Conservation (phyloP, 164 flowering plant genomes). For the Vitis rupestris region DNA sequence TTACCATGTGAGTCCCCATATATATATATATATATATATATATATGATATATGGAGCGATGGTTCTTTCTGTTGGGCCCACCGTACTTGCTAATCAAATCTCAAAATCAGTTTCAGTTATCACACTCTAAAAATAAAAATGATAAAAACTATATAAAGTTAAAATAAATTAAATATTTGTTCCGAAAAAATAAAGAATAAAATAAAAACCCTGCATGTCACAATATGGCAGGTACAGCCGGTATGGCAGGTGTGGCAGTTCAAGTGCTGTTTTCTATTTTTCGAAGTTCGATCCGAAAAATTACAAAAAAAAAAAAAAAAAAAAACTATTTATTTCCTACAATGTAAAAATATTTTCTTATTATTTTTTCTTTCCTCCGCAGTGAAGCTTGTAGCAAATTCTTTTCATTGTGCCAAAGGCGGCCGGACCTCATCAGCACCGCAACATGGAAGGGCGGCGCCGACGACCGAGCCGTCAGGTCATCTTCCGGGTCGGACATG, state of each 20-base stretch:
- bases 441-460: constrained; percentile 36
- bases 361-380: constrained; percentile 12
- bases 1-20: too few relatives aligned
- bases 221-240: neutral
- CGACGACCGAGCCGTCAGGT: constrained; percentile 53
- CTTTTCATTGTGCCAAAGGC: constrained; percentile 58
- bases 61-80: too few relatives aligned
- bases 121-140: too few relatives aligned
- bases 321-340: too few relatives aligned
- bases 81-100: too few relatives aligned
- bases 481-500: constrained; percentile 84
- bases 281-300: neutral
- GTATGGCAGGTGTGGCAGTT: constrained; percentile 17
- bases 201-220: neutral
- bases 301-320: too few relatives aligned
- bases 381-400: constrained; percentile 87
- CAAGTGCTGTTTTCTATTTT: neutral
- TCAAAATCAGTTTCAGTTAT: too few relatives aligned
- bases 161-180: too few relatives aligned
- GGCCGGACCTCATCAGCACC: constrained; percentile 54
- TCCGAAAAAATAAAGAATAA: neutral
- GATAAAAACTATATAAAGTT: too few relatives aligned
- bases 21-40: too few relatives aligned
- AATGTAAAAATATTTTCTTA: neutral
- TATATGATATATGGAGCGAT: too few relatives aligned